These are phyloP conservation scores for Fragaria iinumae DNA, from an alignment of 306 rosid genomes.

Conservation along the genomic window DNA sequence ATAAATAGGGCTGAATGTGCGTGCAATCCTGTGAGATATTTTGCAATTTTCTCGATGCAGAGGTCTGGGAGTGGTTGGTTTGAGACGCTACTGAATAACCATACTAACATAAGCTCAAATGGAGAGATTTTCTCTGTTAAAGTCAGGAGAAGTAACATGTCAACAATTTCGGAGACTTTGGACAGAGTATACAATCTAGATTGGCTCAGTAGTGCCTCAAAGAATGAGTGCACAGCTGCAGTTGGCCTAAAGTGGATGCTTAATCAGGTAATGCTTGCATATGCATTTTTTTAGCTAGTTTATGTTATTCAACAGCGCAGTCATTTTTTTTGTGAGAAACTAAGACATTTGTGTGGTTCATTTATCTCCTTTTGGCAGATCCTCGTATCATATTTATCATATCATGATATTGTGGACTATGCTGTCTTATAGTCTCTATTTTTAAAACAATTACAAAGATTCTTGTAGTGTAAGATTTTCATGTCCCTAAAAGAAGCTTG, in stretches of 20 bases:
- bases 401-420: neutral
- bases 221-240: slow-evolving; percentile 95
- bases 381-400: slow-evolving; percentile 11
- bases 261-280: slow-evolving; percentile 63
- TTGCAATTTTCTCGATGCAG: slow-evolving; percentile 91
- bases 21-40: slow-evolving; percentile 83
- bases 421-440: neutral
- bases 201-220: slow-evolving; percentile 89
- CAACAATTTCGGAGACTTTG: slow-evolving; percentile 82
- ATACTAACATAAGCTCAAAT: slow-evolving; percentile 88
- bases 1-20: slow-evolving; percentile 77
- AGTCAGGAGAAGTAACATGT: slow-evolving; percentile 76
- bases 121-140: slow-evolving; percentile 95
- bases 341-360: neutral
- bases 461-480: neutral
- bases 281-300: neutral
- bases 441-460: neutral
- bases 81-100: slow-evolving; percentile 91
- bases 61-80: slow-evolving; percentile 99
- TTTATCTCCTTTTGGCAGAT: slow-evolving; percentile 4
- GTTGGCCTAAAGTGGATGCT: slow-evolving; percentile 99
- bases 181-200: slow-evolving; percentile 83
- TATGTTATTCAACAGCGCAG: slow-evolving; percentile 7
- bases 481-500: neutral
- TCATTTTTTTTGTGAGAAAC: slow-evolving; percentile 1